Conservation (phyloP, 345 rosid species). For the Sisymbrium irio region DNA sequence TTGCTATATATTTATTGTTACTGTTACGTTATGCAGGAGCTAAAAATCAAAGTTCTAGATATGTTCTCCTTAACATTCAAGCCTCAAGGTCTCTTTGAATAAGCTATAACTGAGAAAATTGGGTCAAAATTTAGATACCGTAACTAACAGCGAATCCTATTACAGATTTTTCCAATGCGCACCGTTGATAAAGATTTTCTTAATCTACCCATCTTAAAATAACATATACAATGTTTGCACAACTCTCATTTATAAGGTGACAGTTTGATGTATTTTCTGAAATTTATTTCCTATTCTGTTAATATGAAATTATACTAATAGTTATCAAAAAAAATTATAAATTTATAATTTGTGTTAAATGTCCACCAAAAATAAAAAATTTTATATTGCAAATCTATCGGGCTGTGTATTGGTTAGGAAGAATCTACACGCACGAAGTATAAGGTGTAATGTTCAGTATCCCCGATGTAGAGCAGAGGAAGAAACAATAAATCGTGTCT, state of each 20-base stretch:
- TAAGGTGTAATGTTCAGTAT: too few relatives aligned
- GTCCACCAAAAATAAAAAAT: too few relatives aligned
- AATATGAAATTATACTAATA: not conserved
- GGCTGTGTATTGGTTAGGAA: too few relatives aligned
- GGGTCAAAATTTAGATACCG: conserved; percentile 1
- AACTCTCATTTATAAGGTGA: not conserved
- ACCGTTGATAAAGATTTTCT: not conserved
- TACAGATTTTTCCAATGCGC: not conserved
- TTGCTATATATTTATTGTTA: not conserved
- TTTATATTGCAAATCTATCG: too few relatives aligned
- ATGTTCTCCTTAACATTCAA: not conserved
- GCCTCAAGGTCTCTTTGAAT: not conserved
- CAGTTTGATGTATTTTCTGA: not conserved
- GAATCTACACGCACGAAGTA: too few relatives aligned
- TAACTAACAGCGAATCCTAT: not conserved
- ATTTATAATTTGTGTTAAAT: too few relatives aligned
- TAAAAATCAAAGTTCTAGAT: not conserved
- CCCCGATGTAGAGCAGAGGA: too few relatives aligned
- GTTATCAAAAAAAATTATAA: too few relatives aligned
- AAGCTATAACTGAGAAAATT: not conserved
- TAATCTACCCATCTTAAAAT: too few relatives aligned
- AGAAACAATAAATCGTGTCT: too few relatives aligned
- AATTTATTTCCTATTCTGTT: not conserved
- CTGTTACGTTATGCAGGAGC: not conserved
- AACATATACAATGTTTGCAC: too few relatives aligned